Evolutionary conservation across 768 basidiomycete genomes (phyloP), one percentile per base, ranked within the genome.

Genomic region (Suillus variegatus): DNA sequence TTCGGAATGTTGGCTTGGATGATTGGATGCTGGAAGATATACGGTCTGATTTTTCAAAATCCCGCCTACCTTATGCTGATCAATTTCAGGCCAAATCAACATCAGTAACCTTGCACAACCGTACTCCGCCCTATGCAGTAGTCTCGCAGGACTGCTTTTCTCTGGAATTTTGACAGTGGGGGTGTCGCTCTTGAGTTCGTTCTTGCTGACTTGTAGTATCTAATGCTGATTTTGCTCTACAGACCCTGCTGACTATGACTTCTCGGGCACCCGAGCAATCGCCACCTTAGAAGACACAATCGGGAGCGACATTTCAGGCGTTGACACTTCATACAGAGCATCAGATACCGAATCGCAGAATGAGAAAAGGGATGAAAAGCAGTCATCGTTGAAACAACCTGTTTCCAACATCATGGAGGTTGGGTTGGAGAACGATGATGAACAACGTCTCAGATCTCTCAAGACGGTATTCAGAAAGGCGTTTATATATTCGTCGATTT

Each of bases 1-100:
- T 70, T 81, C 18, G 82, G 81, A 49, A 83, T 84, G 80, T 49
- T 80, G 1, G 82, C 83, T 22, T 85, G 83, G 82, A 82, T 85
- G 79, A 76, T 85, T 10, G 80, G 82, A 0, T 84, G 84, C 65
- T 81, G 77, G 79, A 83, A 84, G 68, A 83, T 82, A 60, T 82
- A 78, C 56, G 82, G 82, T 79, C 64, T 20, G 71, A 65, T 44
- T 32, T 18, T 25, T 9, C 18, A 32, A 40, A 14, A 5, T 32
- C 20, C 49, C 13, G 25, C 22, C 16, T 36, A 46, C 3, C 2
- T 22, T 22, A 16, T 41, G 25, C 43, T 8, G 35, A 25, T 6
- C 9, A 22, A 22, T 10, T 14, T 38, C 58, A 80, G 80, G 80
- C 13, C 67, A 70, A 14, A 79, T 80, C 47, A 79, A 75, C 49